Conservation (phyloP, 805 yeast species). For the Zygosaccharomyces pseudorouxii region DNA sequence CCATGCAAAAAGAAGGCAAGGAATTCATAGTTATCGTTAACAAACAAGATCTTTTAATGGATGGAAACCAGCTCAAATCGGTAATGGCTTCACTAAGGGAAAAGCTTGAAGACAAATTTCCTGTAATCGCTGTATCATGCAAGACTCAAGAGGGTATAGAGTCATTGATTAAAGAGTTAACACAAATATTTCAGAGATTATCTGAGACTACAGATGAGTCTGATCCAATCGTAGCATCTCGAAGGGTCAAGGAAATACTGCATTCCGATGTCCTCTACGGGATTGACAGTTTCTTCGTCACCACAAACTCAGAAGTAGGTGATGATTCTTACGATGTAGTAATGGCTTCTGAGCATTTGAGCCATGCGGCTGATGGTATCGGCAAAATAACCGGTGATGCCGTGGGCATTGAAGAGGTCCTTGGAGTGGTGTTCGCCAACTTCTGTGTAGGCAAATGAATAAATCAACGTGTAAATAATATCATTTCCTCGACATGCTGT, state of each 20-base stretch:
- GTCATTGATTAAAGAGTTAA: slow-evolving; percentile 41
- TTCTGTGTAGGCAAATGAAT: slow-evolving; percentile 87
- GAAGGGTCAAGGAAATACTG: slow-evolving; percentile 70
- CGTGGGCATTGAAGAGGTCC: slow-evolving; percentile 82
- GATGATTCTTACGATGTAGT: slow-evolving; percentile 60
- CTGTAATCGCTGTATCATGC: slow-evolving; percentile 56
- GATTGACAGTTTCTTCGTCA: slow-evolving; percentile 54
- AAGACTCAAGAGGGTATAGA: slow-evolving; percentile 51
- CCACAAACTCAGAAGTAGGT: slow-evolving; percentile 26
- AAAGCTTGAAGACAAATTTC: slow-evolving; percentile 15
- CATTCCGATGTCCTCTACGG: slow-evolving; percentile 73
- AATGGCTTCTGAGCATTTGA: slow-evolving; percentile 71
- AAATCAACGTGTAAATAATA: background rate
- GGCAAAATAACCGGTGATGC: slow-evolving; percentile 90
- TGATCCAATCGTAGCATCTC: slow-evolving; percentile 69
- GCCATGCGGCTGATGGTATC: slow-evolving; percentile 73
- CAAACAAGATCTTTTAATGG: slow-evolving; percentile 49
- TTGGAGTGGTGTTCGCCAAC: slow-evolving; percentile 85
- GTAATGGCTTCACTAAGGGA: slow-evolving; percentile 24
- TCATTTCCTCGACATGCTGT: background rate
- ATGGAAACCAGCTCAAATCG: slow-evolving; percentile 14
- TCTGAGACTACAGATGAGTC: slow-evolving; percentile 44
- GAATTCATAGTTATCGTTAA: slow-evolving; percentile 46
- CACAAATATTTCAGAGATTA: slow-evolving; percentile 43
- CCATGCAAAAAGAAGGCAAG: slow-evolving; percentile 13